Evolutionary conservation across 2,329 filamentous ascomycete genomes (phyloP), one percentile per base, ranked within the genome.

Genomic region (Zasmidium citrigriseum): DNA sequence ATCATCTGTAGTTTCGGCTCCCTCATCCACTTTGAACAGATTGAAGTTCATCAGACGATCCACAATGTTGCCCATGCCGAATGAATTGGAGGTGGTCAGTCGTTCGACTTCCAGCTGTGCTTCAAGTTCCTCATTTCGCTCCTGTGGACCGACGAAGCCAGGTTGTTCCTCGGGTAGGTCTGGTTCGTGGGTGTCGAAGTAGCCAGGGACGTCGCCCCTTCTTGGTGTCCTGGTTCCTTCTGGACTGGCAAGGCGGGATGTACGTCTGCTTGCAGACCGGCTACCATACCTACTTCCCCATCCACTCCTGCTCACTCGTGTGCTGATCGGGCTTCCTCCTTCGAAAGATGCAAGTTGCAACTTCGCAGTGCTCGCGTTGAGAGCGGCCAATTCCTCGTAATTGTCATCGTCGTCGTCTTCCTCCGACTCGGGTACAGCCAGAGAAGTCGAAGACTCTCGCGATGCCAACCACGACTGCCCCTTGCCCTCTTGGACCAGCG

Each of bases 401-500:
- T 58, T 64, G 22, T 71, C 70, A 49, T 71, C 69, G 11, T 68
- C 68, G 3, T 67, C 64, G 16, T 78, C 75, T 18, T 69, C 67
- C 29, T 73, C 71, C 14, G 65, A 65, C 14, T 68, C 62, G 5
- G 61, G 57, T 7, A 63, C 52, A 10, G 79, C 77, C 2, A 86
- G 73, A 47, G 78, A 82, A 0, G 84, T 86, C 16, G 65, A 63
- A 4, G 57, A 54, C 46, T 58, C 54, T 23, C 83, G 76, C 52
- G 84, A 80, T 2, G 77, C 75, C 2, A 86, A 76, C 84, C 84
- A 87, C 55, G 80, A 81, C 67, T 86, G 84, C n/a, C 85, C 85
- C 64, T 87, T 86, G 57, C 80, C 80, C 64, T 87, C 84, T 38
- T 83, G 76, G 4, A 83, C 80, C 20, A 83, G 79, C 3, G 82